These are phyloP conservation scores for Glutinoglossum americanum DNA, from an alignment of 495 filamentous ascomycete genomes.

Conservation along the genomic window DNA sequence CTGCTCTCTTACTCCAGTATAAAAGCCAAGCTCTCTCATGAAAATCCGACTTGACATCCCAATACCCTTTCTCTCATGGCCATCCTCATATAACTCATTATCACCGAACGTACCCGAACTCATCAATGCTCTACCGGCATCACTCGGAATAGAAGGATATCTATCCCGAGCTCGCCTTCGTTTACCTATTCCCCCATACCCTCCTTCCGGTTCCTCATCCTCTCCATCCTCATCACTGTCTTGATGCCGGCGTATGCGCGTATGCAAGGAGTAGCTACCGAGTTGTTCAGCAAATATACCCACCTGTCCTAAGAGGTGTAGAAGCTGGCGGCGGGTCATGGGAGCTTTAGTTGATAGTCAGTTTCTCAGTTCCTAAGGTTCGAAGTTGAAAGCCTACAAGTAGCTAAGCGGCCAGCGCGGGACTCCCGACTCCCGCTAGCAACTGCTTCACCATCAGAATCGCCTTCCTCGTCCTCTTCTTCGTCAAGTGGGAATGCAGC, in stretches of 20 bases:
- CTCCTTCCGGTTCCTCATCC: slow-evolving; percentile 6
- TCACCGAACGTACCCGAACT: slow-evolving; percentile 53
- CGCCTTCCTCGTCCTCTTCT: slow-evolving; percentile 23
- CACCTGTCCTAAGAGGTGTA: neutral
- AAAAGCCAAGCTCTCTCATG: slow-evolving; percentile 56
- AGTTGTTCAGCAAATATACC: neutral
- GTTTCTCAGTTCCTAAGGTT: neutral
- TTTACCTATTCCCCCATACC: slow-evolving; percentile 14
- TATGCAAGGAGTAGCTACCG: neutral
- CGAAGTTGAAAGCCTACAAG: no score
- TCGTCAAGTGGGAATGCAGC: slow-evolving; percentile 19
- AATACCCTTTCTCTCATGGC: slow-evolving; percentile 31
- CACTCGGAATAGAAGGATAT: slow-evolving; percentile 60
- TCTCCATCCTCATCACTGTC: slow-evolving; percentile 6
- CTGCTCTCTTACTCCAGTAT: slow-evolving; percentile 26
- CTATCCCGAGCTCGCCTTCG: slow-evolving; percentile 19
- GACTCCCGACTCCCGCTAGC: no score
- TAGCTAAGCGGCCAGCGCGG: no score
- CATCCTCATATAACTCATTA: slow-evolving; percentile 29
- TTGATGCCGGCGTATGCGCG: neutral
- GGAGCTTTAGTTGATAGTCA: slow-evolving; percentile 4
- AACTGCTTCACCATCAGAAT: slow-evolving; percentile 21
- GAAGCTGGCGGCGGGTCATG: neutral
- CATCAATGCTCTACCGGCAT: slow-evolving; percentile 58
- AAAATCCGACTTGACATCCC: slow-evolving; percentile 44